A percentile compares a stretch with the other conserved stretches of the same genome.
Conservation (phyloP, 2,329 filamentous ascomycete genomes). For the Byssoonygena ceratinophila region DNA sequence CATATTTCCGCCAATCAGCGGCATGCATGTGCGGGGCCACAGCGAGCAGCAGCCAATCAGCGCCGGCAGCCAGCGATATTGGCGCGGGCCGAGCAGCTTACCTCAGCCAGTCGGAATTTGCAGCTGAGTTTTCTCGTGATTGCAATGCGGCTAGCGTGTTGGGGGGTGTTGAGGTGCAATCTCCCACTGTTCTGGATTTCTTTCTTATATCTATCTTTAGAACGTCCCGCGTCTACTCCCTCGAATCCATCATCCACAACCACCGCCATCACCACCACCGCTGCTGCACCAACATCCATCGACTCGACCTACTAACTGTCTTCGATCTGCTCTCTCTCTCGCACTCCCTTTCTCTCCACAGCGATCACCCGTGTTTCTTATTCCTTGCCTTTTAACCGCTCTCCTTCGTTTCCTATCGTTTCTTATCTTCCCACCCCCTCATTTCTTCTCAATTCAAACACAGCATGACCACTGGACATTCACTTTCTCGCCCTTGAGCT, state of each 20-base stretch:
- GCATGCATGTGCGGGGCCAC: too few species aligned
- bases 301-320: neutral
- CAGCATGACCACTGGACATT: neutral
- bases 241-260: neutral
- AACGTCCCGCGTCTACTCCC: constrained; percentile 12
- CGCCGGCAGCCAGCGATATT: neutral
- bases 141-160: neutral
- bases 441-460: neutral
- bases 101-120: neutral
- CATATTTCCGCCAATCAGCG: neutral
- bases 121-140: neutral
- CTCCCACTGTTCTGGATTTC: constrained; percentile 6
- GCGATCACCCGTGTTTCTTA: neutral
- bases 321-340: neutral
- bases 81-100: neutral
- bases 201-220: constrained; percentile 13
- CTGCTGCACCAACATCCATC: too few species aligned
- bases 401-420: neutral
- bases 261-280: neutral
- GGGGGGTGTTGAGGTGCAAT: neutral
- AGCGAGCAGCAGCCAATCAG: neutral
- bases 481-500: neutral
- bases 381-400: neutral
- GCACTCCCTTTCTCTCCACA: too few species aligned
- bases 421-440: too few species aligned